phyloP scores from a whole-genome alignment of 2,329 filamentous ascomycete species.

The Paramyrothecium roridum region DNA sequence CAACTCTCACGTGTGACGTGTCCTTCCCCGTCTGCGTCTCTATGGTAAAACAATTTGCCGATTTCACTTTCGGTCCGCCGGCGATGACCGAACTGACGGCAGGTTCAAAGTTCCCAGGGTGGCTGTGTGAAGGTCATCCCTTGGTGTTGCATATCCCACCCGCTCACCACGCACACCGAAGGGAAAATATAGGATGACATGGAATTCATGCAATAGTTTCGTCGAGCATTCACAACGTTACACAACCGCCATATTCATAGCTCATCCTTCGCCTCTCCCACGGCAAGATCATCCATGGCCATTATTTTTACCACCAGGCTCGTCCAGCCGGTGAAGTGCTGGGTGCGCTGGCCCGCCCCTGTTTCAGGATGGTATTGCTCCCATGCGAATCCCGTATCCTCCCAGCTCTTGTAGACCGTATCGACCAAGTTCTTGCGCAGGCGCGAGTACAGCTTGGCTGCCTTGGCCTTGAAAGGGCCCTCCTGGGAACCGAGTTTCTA shows the following conservation, averaged over 20 bases:
- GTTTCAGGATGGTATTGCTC: slow-evolving; percentile 97
- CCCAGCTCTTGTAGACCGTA: slow-evolving; percentile 85
- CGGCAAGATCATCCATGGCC: slow-evolving; percentile 74
- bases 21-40: neutral
- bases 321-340: slow-evolving; percentile 99
- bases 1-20: neutral
- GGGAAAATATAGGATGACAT: too few relatives aligned
- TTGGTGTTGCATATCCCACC: neutral
- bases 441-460: slow-evolving; percentile 69
- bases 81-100: neutral
- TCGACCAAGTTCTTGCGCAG: slow-evolving; percentile 83
- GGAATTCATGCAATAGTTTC: neutral
- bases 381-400: slow-evolving; percentile 93
- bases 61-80: neutral
- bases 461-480: slow-evolving; percentile 67
- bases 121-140: neutral
- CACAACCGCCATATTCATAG: slow-evolving; percentile 27
- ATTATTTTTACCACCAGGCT: slow-evolving; percentile 96
- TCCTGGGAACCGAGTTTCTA: slow-evolving; percentile 60
- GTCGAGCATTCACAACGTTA: neutral
- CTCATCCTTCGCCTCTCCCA: slow-evolving; percentile 40
- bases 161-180: too few relatives aligned
- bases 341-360: slow-evolving; percentile 87
- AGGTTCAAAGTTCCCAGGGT: neutral
- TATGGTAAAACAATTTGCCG: neutral